Percentiles rank a stretch among this genome's conserved stretches.
Conservation (phyloP, 2,329 filamentous ascomycete species). For the Metarhizium guizhouense region DNA sequence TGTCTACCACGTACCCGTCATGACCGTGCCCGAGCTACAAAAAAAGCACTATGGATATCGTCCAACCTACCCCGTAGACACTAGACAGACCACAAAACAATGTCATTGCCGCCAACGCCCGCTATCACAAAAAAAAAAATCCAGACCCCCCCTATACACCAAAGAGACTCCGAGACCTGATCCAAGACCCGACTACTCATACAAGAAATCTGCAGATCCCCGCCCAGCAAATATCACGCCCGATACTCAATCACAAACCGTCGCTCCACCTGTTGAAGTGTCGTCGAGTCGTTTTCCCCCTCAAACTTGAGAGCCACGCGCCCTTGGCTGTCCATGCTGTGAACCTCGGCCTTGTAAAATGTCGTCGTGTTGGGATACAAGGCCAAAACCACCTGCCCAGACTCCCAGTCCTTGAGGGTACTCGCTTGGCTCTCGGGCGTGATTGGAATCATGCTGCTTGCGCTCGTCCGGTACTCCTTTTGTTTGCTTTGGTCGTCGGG, state of each 20-base stretch:
- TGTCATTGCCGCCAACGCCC: too few species aligned
- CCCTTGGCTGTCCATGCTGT: constrained; percentile 50
- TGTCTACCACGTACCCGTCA: too few species aligned
- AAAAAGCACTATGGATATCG: too few species aligned
- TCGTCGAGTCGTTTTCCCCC: constrained; percentile 65
- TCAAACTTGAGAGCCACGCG: constrained; percentile 66
- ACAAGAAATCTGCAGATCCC: not conserved
- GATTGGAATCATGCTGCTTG: constrained; percentile 70
- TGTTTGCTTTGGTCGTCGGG: constrained; percentile 61
- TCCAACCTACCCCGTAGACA: too few species aligned
- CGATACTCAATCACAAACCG: constrained; percentile 70
- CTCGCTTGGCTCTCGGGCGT: constrained; percentile 42
- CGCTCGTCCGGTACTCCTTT: constrained; percentile 61
- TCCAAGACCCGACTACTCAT: too few species aligned
- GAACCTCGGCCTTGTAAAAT: constrained; percentile 77
- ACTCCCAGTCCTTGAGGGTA: constrained; percentile 50
- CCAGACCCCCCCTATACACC: too few species aligned
- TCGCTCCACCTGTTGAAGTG: constrained; percentile 65
- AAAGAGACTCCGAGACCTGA: too few species aligned
- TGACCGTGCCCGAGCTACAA: too few species aligned
- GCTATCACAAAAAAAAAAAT: too few species aligned
- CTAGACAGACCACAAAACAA: too few species aligned
- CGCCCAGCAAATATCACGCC: constrained; percentile 12
- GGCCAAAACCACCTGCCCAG: constrained; percentile 65
- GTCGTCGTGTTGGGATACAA: constrained; percentile 78